A percentile compares a stretch with the other conserved stretches of the same genome.
phyloP scores from a whole-genome alignment of 768 basidiomycete species.

The Rhizopogon vesiculosus region DNA sequence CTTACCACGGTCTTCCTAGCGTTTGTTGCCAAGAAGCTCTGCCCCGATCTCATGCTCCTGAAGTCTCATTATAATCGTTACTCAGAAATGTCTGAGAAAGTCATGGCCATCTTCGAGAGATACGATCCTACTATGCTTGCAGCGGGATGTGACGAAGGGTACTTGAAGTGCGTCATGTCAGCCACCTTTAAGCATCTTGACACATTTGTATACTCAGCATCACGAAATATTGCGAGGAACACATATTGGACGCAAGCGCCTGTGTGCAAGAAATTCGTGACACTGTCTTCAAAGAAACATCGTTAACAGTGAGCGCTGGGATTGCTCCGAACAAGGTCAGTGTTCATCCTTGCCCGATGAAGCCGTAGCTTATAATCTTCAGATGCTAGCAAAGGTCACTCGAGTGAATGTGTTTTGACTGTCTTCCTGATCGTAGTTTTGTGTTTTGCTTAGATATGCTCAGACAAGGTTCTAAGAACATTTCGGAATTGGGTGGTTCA shows the following conservation, averaged over 20 bases:
- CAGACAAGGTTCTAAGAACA: slow-evolving; percentile 62
- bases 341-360: slow-evolving; percentile 13
- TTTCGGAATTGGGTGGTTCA: neutral
- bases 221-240: slow-evolving; percentile 73
- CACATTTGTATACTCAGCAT: slow-evolving; percentile 45
- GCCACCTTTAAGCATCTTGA: neutral
- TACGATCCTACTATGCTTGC: slow-evolving; percentile 75
- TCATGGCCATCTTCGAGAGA: slow-evolving; percentile 63
- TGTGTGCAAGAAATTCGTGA: slow-evolving; percentile 79
- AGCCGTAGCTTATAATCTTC: slow-evolving; percentile 10
- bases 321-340: slow-evolving; percentile 92
- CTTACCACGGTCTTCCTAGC: slow-evolving; percentile 35
- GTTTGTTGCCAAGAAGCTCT: slow-evolving; percentile 91
- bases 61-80: slow-evolving; percentile 56
- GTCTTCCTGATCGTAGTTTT: slow-evolving; percentile 1
- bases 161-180: slow-evolving; percentile 64
- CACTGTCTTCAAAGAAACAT: slow-evolving; percentile 71
- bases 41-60: slow-evolving; percentile 80
- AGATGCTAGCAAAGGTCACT: slow-evolving; percentile 90
- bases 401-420: neutral
- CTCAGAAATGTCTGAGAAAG: slow-evolving; percentile 60
- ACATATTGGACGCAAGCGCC: slow-evolving; percentile 58
- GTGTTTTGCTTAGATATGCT: slow-evolving; percentile 63
- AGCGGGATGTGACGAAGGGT: slow-evolving; percentile 88
- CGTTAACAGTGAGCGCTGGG: slow-evolving; percentile 89